Evolutionary conservation across 805 yeast species (phyloP), one percentile per base, ranked within the genome.

Genomic region (Phaffomyces thermotolerans): DNA sequence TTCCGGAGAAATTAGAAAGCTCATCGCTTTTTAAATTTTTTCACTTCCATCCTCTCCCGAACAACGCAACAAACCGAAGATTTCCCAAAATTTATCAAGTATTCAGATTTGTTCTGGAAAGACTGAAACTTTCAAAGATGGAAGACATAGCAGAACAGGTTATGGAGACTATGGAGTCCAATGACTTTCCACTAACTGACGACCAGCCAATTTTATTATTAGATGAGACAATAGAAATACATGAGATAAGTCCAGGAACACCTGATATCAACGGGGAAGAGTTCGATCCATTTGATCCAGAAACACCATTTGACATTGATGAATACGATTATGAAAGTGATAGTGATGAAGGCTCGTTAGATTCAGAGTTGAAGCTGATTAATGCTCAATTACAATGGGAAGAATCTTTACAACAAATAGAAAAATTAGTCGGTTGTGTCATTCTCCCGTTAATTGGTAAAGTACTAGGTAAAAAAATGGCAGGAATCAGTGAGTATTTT

Each of bases 331-430:
- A 48, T 31, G 50, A 45, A 6, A 47, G 48, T 10, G 54, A 48
- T 4, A 39, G 38, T 34, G 46, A 37, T 15, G 53, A 50, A 12
- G 54, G 52, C 12, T 41, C 46, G 4, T 32, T 51, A 3, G 58
- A 56, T 22, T 43, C 42, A 1, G 63, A 62, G 29, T 47, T 55
- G 12, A 60, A 58, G 8, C 43, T 65, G 38, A 48, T 59, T 17
- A 63, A 76, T 31, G 81, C 86, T 1, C 84, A 81, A 52, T 71
- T 77, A 50, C 87, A 83, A 53, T 83, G 89, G 89, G 84, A 82
- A 41, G 84, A 79, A 52, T 78, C 83, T 31, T 48, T 83, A 39
- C 64, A 65, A 37, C 89, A 83, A 58, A 56, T 84, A 44, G 69
- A 69, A 34, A 74, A 75, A n/a, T 68, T 81, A 31, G 60, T 81